Percentiles rank a stretch among this genome's conserved stretches.
Conservation (phyloP, 805 yeast genomes). For the Torulaspora quercuum region DNA sequence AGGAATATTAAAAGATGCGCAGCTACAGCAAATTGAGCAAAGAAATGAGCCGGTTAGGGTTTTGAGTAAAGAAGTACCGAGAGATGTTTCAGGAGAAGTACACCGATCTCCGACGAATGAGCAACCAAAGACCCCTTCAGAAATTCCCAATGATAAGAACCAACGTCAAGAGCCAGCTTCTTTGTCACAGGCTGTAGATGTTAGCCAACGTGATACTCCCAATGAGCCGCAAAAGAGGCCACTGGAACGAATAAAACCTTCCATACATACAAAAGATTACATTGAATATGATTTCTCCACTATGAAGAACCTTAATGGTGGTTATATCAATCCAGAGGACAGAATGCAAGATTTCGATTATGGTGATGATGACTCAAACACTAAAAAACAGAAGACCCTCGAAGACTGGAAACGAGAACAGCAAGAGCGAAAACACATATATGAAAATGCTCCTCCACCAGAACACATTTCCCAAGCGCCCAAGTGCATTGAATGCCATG, state of each 20-base stretch:
- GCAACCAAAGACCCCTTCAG: too few relatives aligned
- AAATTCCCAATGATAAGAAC: too few relatives aligned
- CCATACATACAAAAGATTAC: constrained; percentile 59
- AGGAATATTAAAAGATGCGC: constrained; percentile 35
- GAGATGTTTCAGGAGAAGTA: too few relatives aligned
- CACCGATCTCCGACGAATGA: too few relatives aligned
- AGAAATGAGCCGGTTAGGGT: constrained; percentile 18
- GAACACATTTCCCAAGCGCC: constrained; percentile 70
- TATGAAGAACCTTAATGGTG: constrained; percentile 87
- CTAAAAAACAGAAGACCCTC: constrained; percentile 39
- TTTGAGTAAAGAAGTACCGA: constrained; percentile 1
- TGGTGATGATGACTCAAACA: constrained; percentile 33
- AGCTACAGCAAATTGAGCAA: constrained; percentile 23
- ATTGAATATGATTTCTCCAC: constrained; percentile 85
- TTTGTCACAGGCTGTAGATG: too few relatives aligned
- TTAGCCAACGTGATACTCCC: too few relatives aligned
- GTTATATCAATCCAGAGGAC: constrained; percentile 51
- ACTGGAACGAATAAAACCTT: constrained; percentile 39
- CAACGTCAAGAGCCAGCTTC: too few relatives aligned
- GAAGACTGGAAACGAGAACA: constrained; percentile 59
- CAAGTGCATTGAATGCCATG: constrained; percentile 76
- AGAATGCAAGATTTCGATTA: constrained; percentile 13
- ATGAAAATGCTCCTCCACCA: constrained; percentile 66
- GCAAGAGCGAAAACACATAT: constrained; percentile 50
- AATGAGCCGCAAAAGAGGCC: constrained; percentile 20